Base-by-base conservation (phyloP, 164 flowering plant species). In the Dillenia turbinata region DNA sequence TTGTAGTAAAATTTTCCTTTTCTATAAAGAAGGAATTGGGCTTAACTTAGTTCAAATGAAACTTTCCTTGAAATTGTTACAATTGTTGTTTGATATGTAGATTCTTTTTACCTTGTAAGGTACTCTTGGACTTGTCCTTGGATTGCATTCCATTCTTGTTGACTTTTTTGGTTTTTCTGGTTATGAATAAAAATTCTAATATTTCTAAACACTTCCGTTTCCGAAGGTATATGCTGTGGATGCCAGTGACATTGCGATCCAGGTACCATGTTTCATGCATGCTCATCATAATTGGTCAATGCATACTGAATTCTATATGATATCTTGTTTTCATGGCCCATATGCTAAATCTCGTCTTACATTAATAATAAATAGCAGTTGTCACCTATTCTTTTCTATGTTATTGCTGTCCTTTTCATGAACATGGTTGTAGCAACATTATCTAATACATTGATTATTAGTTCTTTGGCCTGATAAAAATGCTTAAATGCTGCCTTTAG, bases 171-270 rank as follows among this genome's bases (percentile, higher is more conserved):
- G 40, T 26, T 26, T 26, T 26, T 33, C 40, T 33, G 40, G 40
- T 33, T 54, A 2, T n/a, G 8, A 13, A 9, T 8, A 15, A 26
- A 43, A 57, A 44, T 43, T 43, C 60, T 43, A 13, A 57, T 57
- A 12, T 43, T 57, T 43, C 24, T 14, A 15, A 22, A 43, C 52
- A 17, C 11, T 2, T 11, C 47, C 61, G 44, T 77, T 17, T 75
- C 72, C 14, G 49, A 81, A 94, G 98, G 98, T 94, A 22, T 94
- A 94, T 78, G 99, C 99, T 19, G 89, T 94, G 62, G 97, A 94
- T 83, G 99, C 99, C 50, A 94, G 99, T 80, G 92, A 85, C 45
- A 91, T 94, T 75, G 99, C 97, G 12, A 69, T 86, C 16, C 99
- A 89, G 96, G 98, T 94, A 82, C 45, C 16, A 15, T 55, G 58